Evolutionary conservation across 2,329 filamentous ascomycete species (phyloP).

Genomic region (Trichoderma endophyticum): DNA sequence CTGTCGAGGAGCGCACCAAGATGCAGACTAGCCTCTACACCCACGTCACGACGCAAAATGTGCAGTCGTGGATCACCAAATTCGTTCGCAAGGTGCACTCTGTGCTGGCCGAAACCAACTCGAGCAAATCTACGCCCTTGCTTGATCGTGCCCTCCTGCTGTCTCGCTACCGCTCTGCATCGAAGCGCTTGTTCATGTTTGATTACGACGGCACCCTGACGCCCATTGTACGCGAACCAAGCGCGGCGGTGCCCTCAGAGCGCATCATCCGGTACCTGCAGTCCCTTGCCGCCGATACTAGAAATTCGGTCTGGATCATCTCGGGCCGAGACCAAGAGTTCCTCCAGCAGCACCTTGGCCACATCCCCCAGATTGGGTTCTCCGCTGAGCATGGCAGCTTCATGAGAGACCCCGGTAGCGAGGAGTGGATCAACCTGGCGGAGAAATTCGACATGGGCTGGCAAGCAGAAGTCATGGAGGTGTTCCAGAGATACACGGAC

Average conservation of each 20-base stretch:
- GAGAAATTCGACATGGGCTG: conserved; percentile 87
- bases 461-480: conserved; percentile 78
- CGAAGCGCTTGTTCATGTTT: conserved; percentile 91
- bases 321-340: conserved; percentile 92
- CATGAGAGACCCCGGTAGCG: conserved; percentile 72
- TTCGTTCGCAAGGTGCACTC: conserved; percentile 76
- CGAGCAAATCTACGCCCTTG: conserved; percentile 72
- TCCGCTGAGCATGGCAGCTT: conserved; percentile 97
- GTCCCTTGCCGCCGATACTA: conserved; percentile 71
- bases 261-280: conserved; percentile 77
- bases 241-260: conserved; percentile 82
- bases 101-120: conserved; percentile 74
- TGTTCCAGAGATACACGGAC: conserved; percentile 88
- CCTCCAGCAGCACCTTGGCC: conserved; percentile 85
- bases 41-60: conserved; percentile 81
- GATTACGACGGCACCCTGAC: conserved; percentile 98
- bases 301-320: conserved; percentile 97
- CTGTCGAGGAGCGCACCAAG: conserved; percentile 57
- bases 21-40: conserved; percentile 75
- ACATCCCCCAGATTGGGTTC: conserved; percentile 84
- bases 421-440: conserved; percentile 84
- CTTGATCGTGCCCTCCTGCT: conserved; percentile 74
- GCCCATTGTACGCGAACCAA: conserved; percentile 88
- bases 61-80: conserved; percentile 79
- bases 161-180: conserved; percentile 68